Conservation (phyloP, 2,329 filamentous ascomycete genomes). For the Nothophaeocryptopus gaeumannii region DNA sequence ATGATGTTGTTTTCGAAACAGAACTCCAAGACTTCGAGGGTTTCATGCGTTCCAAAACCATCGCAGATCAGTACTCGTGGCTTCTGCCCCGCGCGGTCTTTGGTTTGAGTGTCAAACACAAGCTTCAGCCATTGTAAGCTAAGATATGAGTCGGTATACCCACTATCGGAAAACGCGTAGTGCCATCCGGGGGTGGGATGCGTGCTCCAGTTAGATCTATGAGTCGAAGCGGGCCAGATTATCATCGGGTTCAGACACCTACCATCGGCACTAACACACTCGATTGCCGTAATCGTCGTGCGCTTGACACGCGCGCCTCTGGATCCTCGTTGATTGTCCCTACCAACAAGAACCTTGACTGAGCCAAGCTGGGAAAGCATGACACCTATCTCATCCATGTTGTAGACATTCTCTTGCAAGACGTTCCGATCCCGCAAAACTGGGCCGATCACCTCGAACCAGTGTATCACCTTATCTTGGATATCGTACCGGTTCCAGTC, state of each 20-base stretch:
- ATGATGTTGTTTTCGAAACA: slow-evolving; percentile 37
- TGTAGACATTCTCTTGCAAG: slow-evolving; percentile 35
- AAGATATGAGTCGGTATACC: slow-evolving; percentile 12
- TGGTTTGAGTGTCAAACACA: slow-evolving; percentile 38
- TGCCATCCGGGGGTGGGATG: too few relatives aligned
- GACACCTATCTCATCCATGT: slow-evolving; percentile 39
- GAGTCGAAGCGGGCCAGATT: too few relatives aligned
- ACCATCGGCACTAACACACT: too few relatives aligned
- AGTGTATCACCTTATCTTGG: slow-evolving; percentile 34
- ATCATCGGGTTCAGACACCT: too few relatives aligned
- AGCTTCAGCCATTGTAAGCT: slow-evolving; percentile 38
- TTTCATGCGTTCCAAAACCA: slow-evolving; percentile 38
- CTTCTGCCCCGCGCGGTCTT: slow-evolving; percentile 30
- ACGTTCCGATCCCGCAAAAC: too few relatives aligned
- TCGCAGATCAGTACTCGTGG: slow-evolving; percentile 38
- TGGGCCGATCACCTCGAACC: slow-evolving; percentile 32
- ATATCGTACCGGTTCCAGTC: slow-evolving; percentile 31
- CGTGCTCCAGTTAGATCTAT: too few relatives aligned
- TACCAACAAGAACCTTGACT: slow-evolving; percentile 35
- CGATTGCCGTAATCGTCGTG: slow-evolving; percentile 20
- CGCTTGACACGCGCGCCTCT: slow-evolving; percentile 30
- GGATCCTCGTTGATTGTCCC: slow-evolving; percentile 25
- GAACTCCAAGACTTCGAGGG: slow-evolving; percentile 26
- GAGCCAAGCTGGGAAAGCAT: slow-evolving; percentile 31
- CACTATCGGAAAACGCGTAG: not conserved